These are phyloP conservation scores for Solanum chiquidenum DNA, from an alignment of 257 asterid species.

Conservation along the genomic window DNA sequence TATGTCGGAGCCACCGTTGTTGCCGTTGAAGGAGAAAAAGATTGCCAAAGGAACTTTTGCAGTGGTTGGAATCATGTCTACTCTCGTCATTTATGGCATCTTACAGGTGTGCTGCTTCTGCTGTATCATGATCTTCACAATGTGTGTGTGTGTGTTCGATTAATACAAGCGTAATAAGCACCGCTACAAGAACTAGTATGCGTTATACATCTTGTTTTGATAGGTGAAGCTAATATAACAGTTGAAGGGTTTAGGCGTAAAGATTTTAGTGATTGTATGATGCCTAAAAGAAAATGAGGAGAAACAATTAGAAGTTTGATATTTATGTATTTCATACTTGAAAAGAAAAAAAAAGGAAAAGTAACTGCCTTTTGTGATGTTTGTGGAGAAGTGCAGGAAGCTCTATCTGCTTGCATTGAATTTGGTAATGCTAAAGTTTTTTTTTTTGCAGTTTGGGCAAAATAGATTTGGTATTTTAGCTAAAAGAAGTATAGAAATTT, in stretches of 20 bases:
- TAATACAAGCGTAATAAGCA: not conserved
- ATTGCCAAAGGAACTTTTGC: constrained; percentile 60
- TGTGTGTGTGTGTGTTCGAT: not conserved
- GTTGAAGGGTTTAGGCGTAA: not conserved
- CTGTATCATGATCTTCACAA: not conserved
- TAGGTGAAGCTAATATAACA: not conserved
- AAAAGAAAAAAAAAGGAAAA: not conserved
- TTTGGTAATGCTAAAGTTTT: not conserved
- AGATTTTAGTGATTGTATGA: not conserved
- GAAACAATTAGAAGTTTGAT: not conserved
- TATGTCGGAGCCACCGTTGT: constrained; percentile 56
- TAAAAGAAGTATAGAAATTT: not conserved
- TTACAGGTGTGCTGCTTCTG: constrained; percentile 51
- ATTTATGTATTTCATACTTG: not conserved
- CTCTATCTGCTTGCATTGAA: not conserved
- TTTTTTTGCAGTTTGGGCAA: not conserved
- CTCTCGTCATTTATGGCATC: constrained; percentile 79
- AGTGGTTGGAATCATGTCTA: constrained; percentile 81
- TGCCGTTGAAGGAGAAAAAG: constrained; percentile 49
- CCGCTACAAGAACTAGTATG: not conserved
- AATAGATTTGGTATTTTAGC: not conserved
- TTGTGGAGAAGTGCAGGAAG: not conserved
- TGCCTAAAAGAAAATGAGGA: not conserved
- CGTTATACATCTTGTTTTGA: not conserved
- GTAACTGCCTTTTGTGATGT: not conserved